Base-by-base conservation (phyloP, 2,329 filamentous ascomycete genomes). In the Phyllosticta capitalensis region DNA sequence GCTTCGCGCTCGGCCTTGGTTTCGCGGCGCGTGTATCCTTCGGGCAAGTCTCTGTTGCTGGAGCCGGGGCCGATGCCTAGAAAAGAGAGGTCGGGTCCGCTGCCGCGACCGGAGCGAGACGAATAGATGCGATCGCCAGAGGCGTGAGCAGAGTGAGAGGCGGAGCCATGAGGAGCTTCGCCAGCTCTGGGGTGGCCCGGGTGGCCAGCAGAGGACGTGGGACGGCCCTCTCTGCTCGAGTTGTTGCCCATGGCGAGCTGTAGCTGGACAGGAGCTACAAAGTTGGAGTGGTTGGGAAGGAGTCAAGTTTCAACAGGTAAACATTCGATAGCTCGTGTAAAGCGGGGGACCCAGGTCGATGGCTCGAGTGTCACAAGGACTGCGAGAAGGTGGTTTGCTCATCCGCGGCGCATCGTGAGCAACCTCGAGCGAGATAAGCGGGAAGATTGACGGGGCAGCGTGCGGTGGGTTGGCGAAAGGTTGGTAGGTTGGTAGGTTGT, bases 1-100 rank as follows among this genome's bases (percentile, higher is more conserved):
- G 90, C 90, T 71, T 99, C 94, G 50, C 90, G 83, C 75, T 97
- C 94, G 66, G 92, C 89, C 69, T 87, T 92, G 7, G 91, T 96
- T 75, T 97, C 92, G 61, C 90, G 83, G 61, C 90, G 86, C 50
- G 80, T 76, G 66, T 85, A 82, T 2, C 79, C 71, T 6, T 75
- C 71, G 12, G 76, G 69, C n/a, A 73, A 70, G 64, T 83, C 80
- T 66, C 78, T 73, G 61, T 83, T 78, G 10, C 38, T 45, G 64
- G 72, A 67, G 65, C 68, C 73, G 58, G 75, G 72, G 49, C 78
- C 77, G 9, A 86, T 74, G 59, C 81, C 80, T 30, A 86, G 76
- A 63, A 86, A 80, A 1, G 81, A 81, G 33, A 86, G 74, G 64
- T 86, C 83, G 50, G 78, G 79, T 59, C 83, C 74, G 72, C 80